Evolutionary conservation across 169 alveolate species (phyloP), one percentile per base, ranked within the genome.

Genomic region (Nephromyces sp.): DNA sequence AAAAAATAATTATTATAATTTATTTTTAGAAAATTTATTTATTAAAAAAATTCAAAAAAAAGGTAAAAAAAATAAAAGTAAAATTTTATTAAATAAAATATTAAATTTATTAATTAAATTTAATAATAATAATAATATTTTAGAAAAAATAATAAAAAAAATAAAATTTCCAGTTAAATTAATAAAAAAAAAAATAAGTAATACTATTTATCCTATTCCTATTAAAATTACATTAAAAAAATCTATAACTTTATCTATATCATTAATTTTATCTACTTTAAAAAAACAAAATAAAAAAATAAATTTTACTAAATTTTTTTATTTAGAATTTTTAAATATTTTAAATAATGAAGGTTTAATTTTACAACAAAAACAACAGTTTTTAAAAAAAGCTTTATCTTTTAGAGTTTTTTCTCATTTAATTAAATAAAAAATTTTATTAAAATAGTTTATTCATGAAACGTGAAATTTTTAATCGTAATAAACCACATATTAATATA

Each of bases 111-210:
- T 31, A 34, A 53, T 51, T 74, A 30, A 34, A 28, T 1, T 31
- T 32, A 62, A 32, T 61, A 67, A 29, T 15, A 15, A 34, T 35
- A 67, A 29, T 62, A 52, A 52, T 62, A 70, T 69, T 6, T 33
- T 76, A 68, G 30, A 32, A 78, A 31, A 27, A 6, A 3, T n/a
- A 66, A 43, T n/a, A 67, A 66, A 53, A 74, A 75, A 78, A 32
- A 66, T 28, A 52, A 78, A 24, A 52, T 52, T 72, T 64, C 52
- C 53, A 74, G 35, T 74, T 43, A 66, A 25, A 69, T 74, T 78
- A 30, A 34, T 63, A 32, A 33, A 8, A 70, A 78, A 66, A 35
- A 72, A 28, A 32, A 8, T 68, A 34, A 28, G 74, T 0, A 15
- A 4, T 32, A 51, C 34, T 25, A 68, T 29, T 29, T 68, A 68